Conservation (phyloP, 169 alveolate genomes). For the Plasmodium malariae region DNA sequence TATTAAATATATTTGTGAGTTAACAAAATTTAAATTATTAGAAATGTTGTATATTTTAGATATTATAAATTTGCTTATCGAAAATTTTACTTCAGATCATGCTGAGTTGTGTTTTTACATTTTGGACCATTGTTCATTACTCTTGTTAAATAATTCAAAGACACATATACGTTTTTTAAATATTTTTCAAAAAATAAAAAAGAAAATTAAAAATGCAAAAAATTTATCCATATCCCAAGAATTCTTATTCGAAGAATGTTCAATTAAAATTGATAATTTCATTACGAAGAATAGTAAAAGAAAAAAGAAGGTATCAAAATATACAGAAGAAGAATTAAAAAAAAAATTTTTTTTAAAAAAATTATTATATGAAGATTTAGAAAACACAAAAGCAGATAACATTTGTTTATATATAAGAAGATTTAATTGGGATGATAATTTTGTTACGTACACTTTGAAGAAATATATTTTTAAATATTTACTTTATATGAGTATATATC, state of each 20-base stretch:
- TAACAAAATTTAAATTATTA: conserved; percentile 47
- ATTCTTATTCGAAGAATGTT: conserved; percentile 53
- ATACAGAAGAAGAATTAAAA: conserved; percentile 15
- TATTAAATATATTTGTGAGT: conserved; percentile 45
- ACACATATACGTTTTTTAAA: conserved; percentile 71
- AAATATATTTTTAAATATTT: conserved; percentile 56
- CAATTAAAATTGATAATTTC: conserved; percentile 32
- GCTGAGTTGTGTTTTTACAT: conserved; percentile 45
- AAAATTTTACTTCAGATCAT: conserved; percentile 66
- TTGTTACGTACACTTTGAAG: conserved; percentile 4
- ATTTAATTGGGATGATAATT: conserved; percentile 52
- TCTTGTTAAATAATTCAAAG: conserved; percentile 34
- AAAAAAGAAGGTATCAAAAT: conserved; percentile 17
- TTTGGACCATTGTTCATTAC: conserved; percentile 36
- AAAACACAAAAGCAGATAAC: not conserved
- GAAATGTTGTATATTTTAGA: conserved; percentile 53
- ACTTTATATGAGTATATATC: conserved; percentile 50
- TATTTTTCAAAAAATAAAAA: conserved; percentile 41
- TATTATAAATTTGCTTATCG: conserved; percentile 29
- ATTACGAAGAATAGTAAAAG: conserved; percentile 22
- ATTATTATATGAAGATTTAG: conserved; percentile 32
- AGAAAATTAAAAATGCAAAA: conserved; percentile 51
- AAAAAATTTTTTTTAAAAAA: conserved; percentile 64
- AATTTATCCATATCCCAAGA: conserved; percentile 35
- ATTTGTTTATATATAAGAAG: conserved; percentile 44